Conservation (phyloP, 352 stramenopile species). For the Pythium chondricola region DNA sequence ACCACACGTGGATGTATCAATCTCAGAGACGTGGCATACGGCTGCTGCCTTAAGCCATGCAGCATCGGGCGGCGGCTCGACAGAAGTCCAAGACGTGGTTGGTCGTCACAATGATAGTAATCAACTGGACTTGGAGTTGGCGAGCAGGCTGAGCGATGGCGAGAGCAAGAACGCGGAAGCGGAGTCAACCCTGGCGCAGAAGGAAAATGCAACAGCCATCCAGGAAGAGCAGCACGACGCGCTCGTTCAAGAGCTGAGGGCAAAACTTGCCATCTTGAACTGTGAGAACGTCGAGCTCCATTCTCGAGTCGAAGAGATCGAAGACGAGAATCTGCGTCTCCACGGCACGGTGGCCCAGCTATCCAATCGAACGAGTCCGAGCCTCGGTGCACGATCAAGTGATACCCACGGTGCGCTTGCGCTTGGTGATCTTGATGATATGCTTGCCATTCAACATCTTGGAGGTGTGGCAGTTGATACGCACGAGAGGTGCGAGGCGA, state of each 20-base stretch:
- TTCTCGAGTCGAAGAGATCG: slow-evolving; percentile 9
- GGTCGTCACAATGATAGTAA: too few species aligned
- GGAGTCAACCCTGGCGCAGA: slow-evolving; percentile 7
- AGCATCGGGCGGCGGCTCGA: too few species aligned
- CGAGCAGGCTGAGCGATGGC: too few species aligned
- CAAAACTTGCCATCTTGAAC: slow-evolving; percentile 11
- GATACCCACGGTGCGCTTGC: not conserved
- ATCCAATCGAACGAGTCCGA: not conserved
- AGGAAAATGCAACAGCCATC: not conserved
- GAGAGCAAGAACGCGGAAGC: slow-evolving; percentile 13
- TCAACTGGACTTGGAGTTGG: too few species aligned
- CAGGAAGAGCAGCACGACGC: slow-evolving; percentile 1
- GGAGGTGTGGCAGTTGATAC: slow-evolving; percentile 6
- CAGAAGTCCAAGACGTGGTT: too few species aligned
- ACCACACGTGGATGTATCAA: too few species aligned
- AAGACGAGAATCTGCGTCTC: slow-evolving; percentile 17
- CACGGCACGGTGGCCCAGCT: slow-evolving; percentile 12
- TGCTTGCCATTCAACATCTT: slow-evolving; percentile 13
- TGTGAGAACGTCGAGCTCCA: slow-evolving; percentile 11
- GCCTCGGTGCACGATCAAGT: slow-evolving; percentile 2
- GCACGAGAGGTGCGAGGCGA: slow-evolving; percentile 52
- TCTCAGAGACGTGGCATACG: too few species aligned
- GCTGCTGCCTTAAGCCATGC: too few species aligned
- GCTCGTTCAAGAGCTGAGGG: slow-evolving; percentile 8
- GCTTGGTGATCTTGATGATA: slow-evolving; percentile 6